Percentiles rank a stretch among this genome's conserved stretches.
Conservation (phyloP, 164 flowering plant genomes). For the Tinospora cordifolia region DNA sequence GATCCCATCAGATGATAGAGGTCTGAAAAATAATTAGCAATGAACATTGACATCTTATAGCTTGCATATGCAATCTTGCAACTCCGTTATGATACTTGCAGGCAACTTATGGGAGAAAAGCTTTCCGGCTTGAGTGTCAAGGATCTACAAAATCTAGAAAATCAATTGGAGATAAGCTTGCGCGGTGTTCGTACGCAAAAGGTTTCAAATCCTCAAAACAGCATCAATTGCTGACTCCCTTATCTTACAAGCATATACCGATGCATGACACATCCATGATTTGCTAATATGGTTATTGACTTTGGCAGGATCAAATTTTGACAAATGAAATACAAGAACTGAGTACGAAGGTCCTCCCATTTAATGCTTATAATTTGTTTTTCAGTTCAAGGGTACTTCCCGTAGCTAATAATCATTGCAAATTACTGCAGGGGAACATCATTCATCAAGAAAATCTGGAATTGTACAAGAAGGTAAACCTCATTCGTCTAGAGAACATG, state of each 20-base stretch:
- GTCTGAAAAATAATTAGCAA: background rate
- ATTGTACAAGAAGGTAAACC: constrained; percentile 63
- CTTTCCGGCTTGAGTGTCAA: constrained; percentile 64
- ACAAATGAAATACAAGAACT: constrained; percentile 71
- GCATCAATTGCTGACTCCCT: background rate
- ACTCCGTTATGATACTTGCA: constrained; percentile 20
- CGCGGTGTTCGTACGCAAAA: constrained; percentile 65
- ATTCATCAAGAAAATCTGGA: constrained; percentile 73
- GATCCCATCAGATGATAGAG: background rate
- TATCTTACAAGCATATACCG: background rate
- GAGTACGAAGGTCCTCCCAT: constrained; percentile 49
- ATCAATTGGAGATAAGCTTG: constrained; percentile 73
- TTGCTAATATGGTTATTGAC: background rate
- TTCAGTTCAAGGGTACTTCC: background rate
- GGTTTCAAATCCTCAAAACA: constrained; percentile 28
- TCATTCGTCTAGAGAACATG: constrained; percentile 48
- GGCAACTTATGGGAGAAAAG: constrained; percentile 89
- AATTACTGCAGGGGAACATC: constrained; percentile 51
- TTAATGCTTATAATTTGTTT: background rate
- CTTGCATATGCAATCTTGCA: background rate
- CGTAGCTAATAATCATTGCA: constrained; percentile 17
- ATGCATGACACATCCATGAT: background rate
- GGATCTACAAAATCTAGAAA: constrained; percentile 72
- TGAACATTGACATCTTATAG: too few species aligned
- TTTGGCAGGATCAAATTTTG: constrained; percentile 64